These are phyloP conservation scores for Polytrichum formosum DNA, from an alignment of 225 moss, liverwort and hornwort species.

Conservation along the genomic window DNA sequence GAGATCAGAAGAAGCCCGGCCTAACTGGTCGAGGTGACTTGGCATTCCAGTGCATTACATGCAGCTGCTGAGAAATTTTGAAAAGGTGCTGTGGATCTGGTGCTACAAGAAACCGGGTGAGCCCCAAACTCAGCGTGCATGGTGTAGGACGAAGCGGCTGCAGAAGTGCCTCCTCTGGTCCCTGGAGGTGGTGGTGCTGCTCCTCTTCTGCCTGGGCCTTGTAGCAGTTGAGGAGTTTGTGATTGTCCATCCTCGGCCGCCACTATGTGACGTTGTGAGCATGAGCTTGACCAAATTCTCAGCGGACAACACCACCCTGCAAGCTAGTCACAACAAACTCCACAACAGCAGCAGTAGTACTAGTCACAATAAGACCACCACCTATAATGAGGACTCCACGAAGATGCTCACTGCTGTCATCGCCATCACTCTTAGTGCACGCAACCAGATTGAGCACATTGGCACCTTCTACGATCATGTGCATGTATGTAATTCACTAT, in stretches of 20 bases:
- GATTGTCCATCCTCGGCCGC: slow-evolving; percentile 12
- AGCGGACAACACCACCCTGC: background rate
- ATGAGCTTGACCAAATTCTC: slow-evolving; percentile 18
- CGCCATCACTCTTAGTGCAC: slow-evolving; percentile 10
- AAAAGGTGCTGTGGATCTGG: background rate
- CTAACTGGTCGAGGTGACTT: too few relatives aligned
- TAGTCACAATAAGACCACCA: background rate
- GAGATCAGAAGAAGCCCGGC: background rate
- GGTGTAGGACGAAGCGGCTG: background rate
- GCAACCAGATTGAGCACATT: slow-evolving; percentile 13
- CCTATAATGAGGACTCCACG: background rate
- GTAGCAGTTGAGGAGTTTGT: slow-evolving; percentile 16
- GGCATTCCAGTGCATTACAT: slow-evolving; percentile 1
- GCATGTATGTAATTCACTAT: slow-evolving; percentile 2
- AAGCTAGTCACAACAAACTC: background rate
- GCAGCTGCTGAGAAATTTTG: slow-evolving; percentile 2
- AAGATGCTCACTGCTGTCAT: slow-evolving; percentile 14
- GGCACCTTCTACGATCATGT: slow-evolving; percentile 22
- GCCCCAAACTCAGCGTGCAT: background rate
- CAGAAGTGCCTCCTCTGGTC: slow-evolving; percentile 4
- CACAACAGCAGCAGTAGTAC: background rate
- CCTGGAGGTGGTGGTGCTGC: slow-evolving; percentile 7
- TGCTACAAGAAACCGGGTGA: background rate
- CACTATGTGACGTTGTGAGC: slow-evolving; percentile 13
- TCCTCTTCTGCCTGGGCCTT: slow-evolving; percentile 20